Percentiles rank a stretch among this genome's conserved stretches.
These are phyloP conservation scores for Nicotiana obtusifolia DNA, from an alignment of 257 asterid genomes.

Conservation along the genomic window DNA sequence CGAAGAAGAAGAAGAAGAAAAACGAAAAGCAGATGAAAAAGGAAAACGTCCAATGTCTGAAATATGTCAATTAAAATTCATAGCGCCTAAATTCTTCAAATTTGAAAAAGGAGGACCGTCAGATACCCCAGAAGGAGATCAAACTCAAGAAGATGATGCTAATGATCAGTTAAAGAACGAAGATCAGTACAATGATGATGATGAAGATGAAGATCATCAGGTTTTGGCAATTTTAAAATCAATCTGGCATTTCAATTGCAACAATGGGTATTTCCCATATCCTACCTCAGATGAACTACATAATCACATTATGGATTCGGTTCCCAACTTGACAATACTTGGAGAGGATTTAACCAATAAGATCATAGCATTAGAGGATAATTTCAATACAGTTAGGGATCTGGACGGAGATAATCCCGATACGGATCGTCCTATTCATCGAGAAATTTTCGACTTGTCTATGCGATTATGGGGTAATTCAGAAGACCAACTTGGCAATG, in stretches of 20 bases:
- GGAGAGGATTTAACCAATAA: not conserved
- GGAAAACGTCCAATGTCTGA: not conserved
- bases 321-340: not conserved
- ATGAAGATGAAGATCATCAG: not conserved
- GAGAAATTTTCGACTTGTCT: not conserved
- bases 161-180: not conserved
- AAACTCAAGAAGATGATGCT: not conserved
- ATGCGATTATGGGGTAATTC: not conserved
- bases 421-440: not conserved
- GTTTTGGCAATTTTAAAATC: not conserved
- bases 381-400: not conserved
- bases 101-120: not conserved
- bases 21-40: not conserved
- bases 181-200: too few relatives aligned
- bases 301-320: not conserved
- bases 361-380: not conserved
- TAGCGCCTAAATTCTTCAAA: not conserved
- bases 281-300: not conserved
- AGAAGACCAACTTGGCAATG: not conserved
- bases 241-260: not conserved
- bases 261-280: not conserved
- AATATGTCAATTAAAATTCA: not conserved
- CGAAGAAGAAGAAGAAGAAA: not conserved
- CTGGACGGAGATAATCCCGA: constrained; percentile 1
- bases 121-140: not conserved